Conservation (phyloP, 2,329 filamentous ascomycete genomes). For the Madurella mycetomatis region DNA sequence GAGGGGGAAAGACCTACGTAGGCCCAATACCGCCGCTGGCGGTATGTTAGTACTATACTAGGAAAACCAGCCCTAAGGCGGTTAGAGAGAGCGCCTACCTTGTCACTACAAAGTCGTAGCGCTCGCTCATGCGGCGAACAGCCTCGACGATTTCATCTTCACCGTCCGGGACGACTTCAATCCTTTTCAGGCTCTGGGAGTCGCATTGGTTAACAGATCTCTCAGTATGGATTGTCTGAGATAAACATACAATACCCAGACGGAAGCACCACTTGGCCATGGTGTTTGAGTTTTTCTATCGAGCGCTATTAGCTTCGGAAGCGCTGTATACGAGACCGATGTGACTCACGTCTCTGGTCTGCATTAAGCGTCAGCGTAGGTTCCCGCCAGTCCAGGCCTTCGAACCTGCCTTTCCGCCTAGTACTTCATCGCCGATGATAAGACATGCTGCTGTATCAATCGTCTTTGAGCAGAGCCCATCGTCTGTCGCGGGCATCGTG, state of each 20-base stretch:
- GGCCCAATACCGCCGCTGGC: conserved; percentile 83
- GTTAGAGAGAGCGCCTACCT: conserved; percentile 41
- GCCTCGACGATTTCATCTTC: conserved; percentile 87
- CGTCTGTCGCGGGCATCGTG: conserved; percentile 41
- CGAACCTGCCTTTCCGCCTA: conserved; percentile 77
- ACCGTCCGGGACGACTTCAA: conserved; percentile 93
- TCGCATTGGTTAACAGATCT: conserved; percentile 5
- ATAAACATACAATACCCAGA: conserved; percentile 50
- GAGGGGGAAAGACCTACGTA: conserved; percentile 57
- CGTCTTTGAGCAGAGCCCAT: conserved; percentile 56
- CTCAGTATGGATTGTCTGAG: neutral
- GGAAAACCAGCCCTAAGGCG: too few relatives aligned
- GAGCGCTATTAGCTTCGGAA: conserved; percentile 11
- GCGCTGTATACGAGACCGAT: too few relatives aligned
- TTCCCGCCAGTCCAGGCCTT: neutral
- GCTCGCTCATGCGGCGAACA: conserved; percentile 76
- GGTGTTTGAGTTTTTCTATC: conserved; percentile 59
- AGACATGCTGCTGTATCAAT: conserved; percentile 89
- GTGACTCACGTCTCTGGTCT: conserved; percentile 29
- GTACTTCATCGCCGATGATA: conserved; percentile 95
- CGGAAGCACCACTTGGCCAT: conserved; percentile 63
- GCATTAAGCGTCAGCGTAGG: neutral
- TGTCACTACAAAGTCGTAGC: conserved; percentile 93
- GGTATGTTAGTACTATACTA: conserved; percentile 13
- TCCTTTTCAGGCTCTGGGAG: conserved; percentile 65